Evolutionary conservation across 306 rosid genomes (phyloP), one percentile per base, ranked within the genome.

Genomic region (Rosa rugosa): DNA sequence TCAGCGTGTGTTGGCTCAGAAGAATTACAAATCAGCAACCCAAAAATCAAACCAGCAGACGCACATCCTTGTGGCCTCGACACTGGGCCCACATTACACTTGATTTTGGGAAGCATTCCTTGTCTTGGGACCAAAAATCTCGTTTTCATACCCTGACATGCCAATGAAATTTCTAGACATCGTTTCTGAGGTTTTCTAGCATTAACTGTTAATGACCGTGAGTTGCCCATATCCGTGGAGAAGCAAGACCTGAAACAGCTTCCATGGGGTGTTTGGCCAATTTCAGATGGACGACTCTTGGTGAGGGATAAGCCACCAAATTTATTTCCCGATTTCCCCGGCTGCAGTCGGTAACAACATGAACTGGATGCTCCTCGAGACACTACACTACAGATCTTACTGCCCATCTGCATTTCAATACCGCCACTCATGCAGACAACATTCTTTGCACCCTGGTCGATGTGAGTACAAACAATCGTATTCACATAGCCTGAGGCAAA

Each of bases 31-130:
- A 88, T 85, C 81, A 91, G 75, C 53, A 87, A 79, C 46, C 94
- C 97, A 79, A 89, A 87, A 68, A 91, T 80, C 77, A 92, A 84
- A 85, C 94, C 90, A 75, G 88, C 83, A 6, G 92, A 86, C 18
- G 94, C 90, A 82, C 87, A 87, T 68, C 90, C 81, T 42, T 27
- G 89, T 60, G 86, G 89, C 95, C 93, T 88, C 77, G 83, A 80
- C 47, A 81, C 44, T 36, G 81, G 81, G 51, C 93, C 87, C 38
- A 80, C 82, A 73, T 78, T 87, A 83, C 84, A 60, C 82, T 83
- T 92, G 72, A 88, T 79, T 85, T 86, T 90, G 73, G 83, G 83
- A 80, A 86, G 84, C 72, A 75, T 50, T 71, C 87, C 89, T 80
- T 69, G 84, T 69, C 87, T 87, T 64, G 91, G 88, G 73, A 88